phyloP scores from a whole-genome alignment of 106 monocot genomes.

The Dioscorea alata region DNA sequence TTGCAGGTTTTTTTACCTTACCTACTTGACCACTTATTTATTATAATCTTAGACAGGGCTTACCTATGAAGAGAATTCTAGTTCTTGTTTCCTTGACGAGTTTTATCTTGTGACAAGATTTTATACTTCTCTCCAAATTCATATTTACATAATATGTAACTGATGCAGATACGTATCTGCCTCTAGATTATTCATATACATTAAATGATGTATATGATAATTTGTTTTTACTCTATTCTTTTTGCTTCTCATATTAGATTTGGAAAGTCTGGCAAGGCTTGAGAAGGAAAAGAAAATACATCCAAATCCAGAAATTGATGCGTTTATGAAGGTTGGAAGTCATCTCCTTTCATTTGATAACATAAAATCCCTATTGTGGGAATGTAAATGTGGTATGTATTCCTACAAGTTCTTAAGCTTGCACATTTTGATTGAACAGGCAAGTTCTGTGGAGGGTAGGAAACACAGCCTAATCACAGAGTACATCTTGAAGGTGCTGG shows the following conservation, averaged over 20 bases:
- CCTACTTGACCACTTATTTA: neutral
- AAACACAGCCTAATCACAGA: constrained; percentile 43
- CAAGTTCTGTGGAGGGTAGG: constrained; percentile 33
- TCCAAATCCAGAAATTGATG: constrained; percentile 56
- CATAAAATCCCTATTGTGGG: neutral
- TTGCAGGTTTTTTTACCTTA: constrained; percentile 17
- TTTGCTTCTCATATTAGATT: neutral
- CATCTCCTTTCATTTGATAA: neutral
- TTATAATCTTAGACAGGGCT: no score
- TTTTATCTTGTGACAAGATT: no score
- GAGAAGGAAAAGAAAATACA: constrained; percentile 43
- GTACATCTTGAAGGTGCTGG: constrained; percentile 53
- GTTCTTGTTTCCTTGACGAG: no score
- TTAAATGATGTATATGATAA: no score
- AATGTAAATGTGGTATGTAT: neutral
- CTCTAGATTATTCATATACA: no score
- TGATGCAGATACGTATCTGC: no score
- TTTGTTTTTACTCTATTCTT: no score
- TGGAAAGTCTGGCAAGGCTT: constrained; percentile 29
- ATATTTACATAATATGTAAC: no score
- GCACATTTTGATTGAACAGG: constrained; percentile 16
- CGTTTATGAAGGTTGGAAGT: constrained; percentile 51
- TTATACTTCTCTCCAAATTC: no score
- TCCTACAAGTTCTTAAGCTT: neutral
- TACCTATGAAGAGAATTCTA: no score